Evolutionary conservation across 345 rosid species (phyloP).

Genomic region (Salix suchowensis): DNA sequence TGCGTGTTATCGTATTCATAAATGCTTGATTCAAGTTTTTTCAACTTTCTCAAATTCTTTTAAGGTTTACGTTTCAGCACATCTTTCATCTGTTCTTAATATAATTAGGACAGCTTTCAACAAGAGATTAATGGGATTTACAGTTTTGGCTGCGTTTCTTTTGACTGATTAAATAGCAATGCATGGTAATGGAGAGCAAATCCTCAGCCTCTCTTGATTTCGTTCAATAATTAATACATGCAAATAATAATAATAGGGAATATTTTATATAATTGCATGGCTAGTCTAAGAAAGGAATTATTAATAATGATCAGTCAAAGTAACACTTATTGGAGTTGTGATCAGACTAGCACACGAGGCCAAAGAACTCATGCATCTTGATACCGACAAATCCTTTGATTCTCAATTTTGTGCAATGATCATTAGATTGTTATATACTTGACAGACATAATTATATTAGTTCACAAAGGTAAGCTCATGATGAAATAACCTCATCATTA

Average conservation of each 20-base stretch:
- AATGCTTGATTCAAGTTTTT: not conserved
- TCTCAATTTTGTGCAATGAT: constrained; percentile 9
- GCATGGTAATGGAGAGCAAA: not conserved
- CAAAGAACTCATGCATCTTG: constrained; percentile 19
- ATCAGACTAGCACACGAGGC: constrained; percentile 41
- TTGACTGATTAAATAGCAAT: not conserved
- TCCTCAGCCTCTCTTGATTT: not conserved
- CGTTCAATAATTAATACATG: constrained; percentile 19
- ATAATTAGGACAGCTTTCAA: not conserved
- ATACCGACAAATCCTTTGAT: not conserved
- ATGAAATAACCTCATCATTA: constrained; percentile 33
- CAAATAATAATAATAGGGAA: not conserved
- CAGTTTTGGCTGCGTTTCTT: not conserved
- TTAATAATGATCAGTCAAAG: constrained; percentile 33
- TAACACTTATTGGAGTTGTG: constrained; percentile 23
- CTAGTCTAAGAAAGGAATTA: constrained; percentile 11
- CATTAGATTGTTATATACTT: constrained; percentile 18
- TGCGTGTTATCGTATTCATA: not conserved
- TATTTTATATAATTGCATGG: constrained; percentile 20
- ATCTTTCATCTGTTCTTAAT: not conserved
- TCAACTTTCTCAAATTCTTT: not conserved
- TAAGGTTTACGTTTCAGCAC: not conserved
- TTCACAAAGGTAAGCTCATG: constrained; percentile 28
- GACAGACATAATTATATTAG: constrained; percentile 19
- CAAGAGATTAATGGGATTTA: not conserved